phyloP scores from a whole-genome alignment of 768 basidiomycete species.

The Rhodotorula kratochvilovae region DNA sequence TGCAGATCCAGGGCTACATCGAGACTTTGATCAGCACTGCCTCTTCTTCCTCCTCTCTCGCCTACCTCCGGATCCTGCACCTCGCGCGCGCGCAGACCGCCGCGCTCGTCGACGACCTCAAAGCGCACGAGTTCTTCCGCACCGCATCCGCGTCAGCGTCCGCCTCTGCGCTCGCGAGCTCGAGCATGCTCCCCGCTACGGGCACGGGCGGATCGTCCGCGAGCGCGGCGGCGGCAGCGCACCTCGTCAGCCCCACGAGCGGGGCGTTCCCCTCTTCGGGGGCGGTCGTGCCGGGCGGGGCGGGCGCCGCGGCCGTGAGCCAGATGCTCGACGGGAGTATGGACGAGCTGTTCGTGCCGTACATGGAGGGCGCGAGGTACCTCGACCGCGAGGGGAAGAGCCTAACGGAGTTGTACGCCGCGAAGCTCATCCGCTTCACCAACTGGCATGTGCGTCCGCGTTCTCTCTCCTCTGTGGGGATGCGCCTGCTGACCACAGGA shows the following conservation, averaged over 20 bases:
- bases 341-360: conserved; percentile 93
- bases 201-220: background rate
- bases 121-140: conserved; percentile 70
- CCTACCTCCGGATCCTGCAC: conserved; percentile 84
- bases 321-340: conserved; percentile 83
- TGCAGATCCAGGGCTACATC: conserved; percentile 91
- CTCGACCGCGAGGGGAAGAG: conserved; percentile 85
- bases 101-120: conserved; percentile 79
- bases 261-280: background rate
- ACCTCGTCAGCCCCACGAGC: background rate
- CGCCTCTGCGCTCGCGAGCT: conserved; percentile 5
- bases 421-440: conserved; percentile 67
- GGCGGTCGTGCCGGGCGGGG: conserved; percentile 11
- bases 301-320: conserved; percentile 51
- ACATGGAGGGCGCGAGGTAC: conserved; percentile 84
- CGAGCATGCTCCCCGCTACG: conserved; percentile 10
- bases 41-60: conserved; percentile 71
- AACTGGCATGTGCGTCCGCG: conserved; percentile 72
- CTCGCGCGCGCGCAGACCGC: conserved; percentile 77
- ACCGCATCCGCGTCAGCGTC: conserved; percentile 49
- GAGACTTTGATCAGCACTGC: conserved; percentile 79
- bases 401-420: conserved; percentile 70
- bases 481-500: too few relatives aligned
- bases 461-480: background rate
- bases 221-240: background rate